Conservation (phyloP, 2,329 filamentous ascomycete species). For the Fusarium camptoceras region DNA sequence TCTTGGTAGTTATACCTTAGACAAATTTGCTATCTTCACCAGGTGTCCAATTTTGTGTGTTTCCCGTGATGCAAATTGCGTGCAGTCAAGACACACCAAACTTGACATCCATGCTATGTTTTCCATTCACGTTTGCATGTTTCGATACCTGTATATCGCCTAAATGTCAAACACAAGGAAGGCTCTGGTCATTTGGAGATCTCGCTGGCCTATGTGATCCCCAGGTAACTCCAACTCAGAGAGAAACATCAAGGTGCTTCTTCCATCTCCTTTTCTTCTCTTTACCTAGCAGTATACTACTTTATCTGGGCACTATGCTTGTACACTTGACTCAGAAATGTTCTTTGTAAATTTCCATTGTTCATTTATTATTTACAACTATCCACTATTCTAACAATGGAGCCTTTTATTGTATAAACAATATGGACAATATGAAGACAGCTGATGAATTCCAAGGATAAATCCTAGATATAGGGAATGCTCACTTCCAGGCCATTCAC, state of each 20-base stretch:
- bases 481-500: too few species aligned
- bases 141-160: accelerated
- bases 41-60: too few species aligned
- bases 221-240: too few species aligned
- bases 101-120: too few species aligned
- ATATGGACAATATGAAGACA: not conserved
- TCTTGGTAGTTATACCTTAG: too few species aligned
- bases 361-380: not conserved
- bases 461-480: too few species aligned
- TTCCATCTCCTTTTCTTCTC: not conserved
- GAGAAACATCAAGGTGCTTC: not conserved
- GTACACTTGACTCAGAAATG: not conserved
- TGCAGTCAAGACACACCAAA: too few species aligned
- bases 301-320: not conserved
- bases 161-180: not conserved
- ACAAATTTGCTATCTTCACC: not conserved
- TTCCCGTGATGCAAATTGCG: too few species aligned
- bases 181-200: too few species aligned
- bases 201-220: too few species aligned
- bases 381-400: accelerated
- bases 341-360: not conserved
- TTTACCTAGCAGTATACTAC: not conserved
- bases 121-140: too few species aligned
- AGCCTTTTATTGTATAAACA: not conserved
- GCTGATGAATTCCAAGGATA: too few species aligned